phyloP scores from a whole-genome alignment of 1,139 yeast genomes.

The Scheffersomyces parashehatae region DNA sequence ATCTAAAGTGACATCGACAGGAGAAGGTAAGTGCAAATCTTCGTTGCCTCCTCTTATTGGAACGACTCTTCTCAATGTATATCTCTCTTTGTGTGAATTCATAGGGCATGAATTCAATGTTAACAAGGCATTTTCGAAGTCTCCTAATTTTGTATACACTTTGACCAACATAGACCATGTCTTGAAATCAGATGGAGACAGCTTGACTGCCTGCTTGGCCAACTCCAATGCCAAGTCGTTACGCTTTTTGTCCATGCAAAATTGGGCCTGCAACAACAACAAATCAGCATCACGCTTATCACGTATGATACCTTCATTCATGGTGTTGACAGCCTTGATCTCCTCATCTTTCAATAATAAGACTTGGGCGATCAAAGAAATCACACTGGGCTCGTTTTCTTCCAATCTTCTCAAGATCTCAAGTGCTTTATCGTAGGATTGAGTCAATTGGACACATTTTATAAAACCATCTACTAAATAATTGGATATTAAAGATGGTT shows the following conservation, averaged over 20 bases:
- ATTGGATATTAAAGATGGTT: constrained; percentile 69
- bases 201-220: constrained; percentile 73
- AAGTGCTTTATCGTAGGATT: constrained; percentile 60
- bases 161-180: constrained; percentile 79
- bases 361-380: constrained; percentile 57
- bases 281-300: constrained; percentile 66
- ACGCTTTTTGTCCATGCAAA: constrained; percentile 64
- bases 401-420: constrained; percentile 48
- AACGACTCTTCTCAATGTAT: constrained; percentile 55
- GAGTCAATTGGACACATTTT: constrained; percentile 64
- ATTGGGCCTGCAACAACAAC: constrained; percentile 66
- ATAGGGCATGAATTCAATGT: constrained; percentile 92
- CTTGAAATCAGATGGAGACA: constrained; percentile 82
- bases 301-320: constrained; percentile 59
- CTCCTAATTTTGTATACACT: constrained; percentile 68
- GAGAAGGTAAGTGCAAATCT: constrained; percentile 72
- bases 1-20: constrained; percentile 74
- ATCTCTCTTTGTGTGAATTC: constrained; percentile 71
- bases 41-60: constrained; percentile 54
- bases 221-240: constrained; percentile 72
- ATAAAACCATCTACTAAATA: constrained; percentile 76
- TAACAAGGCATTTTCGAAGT: constrained; percentile 74
- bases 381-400: constrained; percentile 50
- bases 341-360: constrained; percentile 66
- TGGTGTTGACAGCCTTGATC: constrained; percentile 67